A percentile compares a stretch with the other conserved stretches of the same genome.
phyloP scores from a whole-genome alignment of 2,329 filamentous ascomycete genomes.

The Gnomoniopsis sp. region DNA sequence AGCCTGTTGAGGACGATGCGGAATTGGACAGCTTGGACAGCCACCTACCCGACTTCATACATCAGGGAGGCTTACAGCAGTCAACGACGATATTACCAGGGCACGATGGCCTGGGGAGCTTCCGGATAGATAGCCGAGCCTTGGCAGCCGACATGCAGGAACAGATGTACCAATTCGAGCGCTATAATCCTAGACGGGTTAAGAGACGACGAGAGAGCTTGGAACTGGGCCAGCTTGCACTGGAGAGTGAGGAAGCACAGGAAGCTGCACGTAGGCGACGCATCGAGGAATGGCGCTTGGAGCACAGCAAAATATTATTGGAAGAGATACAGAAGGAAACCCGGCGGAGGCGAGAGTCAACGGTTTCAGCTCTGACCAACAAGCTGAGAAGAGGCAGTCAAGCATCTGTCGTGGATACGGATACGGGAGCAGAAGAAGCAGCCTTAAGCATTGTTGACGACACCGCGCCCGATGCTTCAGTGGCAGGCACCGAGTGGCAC shows the following conservation, averaged over 20 bases:
- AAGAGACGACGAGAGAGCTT: constrained; percentile 51
- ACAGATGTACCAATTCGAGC: constrained; percentile 85
- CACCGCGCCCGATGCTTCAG: constrained; percentile 35
- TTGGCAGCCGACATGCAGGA: constrained; percentile 65
- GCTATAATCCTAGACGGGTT: constrained; percentile 70
- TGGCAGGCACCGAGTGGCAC: constrained; percentile 44
- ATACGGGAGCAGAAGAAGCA: constrained; percentile 28
- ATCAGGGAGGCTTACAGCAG: constrained; percentile 39
- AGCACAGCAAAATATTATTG: constrained; percentile 80
- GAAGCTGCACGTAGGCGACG: constrained; percentile 74
- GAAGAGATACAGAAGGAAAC: constrained; percentile 91
- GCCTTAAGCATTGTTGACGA: constrained; percentile 28
- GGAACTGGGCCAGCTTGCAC: constrained; percentile 46
- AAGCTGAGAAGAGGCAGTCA: constrained; percentile 20
- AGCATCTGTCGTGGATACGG: constrained; percentile 18
- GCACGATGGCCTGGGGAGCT: constrained; percentile 89
- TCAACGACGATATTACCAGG: constrained; percentile 74
- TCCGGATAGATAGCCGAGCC: constrained; percentile 60
- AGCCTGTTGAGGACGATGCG: constrained; percentile 58
- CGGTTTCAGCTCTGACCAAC: constrained; percentile 42
- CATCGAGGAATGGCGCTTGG: constrained; percentile 88
- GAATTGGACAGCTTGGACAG: constrained; percentile 94
- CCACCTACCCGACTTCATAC: constrained; percentile 76
- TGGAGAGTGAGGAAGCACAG: constrained; percentile 53
- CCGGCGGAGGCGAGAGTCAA: constrained; percentile 60